phyloP scores from a whole-genome alignment of 805 yeast genomes.

The Candida alai region DNA sequence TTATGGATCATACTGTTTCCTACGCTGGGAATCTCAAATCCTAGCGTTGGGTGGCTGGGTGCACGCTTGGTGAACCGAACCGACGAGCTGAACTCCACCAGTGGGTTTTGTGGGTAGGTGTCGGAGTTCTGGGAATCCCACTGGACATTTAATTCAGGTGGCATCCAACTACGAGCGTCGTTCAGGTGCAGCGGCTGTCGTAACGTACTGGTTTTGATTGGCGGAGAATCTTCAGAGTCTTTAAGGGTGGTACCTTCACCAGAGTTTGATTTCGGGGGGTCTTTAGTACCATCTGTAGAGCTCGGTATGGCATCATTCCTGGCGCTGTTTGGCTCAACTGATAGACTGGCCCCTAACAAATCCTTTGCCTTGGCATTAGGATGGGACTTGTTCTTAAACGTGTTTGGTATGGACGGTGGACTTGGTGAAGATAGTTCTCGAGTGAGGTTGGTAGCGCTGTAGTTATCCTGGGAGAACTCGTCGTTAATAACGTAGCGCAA shows the following conservation, averaged over 20 bases:
- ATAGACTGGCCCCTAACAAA: constrained; percentile 18
- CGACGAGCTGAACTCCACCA: constrained; percentile 14
- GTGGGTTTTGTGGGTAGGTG: background rate
- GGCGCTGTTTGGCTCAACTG: too few species aligned
- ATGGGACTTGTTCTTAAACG: constrained; percentile 42
- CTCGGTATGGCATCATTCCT: too few species aligned
- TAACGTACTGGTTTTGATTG: constrained; percentile 25
- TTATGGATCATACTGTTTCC: constrained; percentile 33
- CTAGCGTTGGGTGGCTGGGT: constrained; percentile 8
- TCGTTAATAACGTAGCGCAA: constrained; percentile 31
- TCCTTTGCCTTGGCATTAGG: constrained; percentile 41
- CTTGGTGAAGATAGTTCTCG: too few species aligned
- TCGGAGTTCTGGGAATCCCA: constrained; percentile 18
- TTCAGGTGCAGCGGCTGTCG: background rate
- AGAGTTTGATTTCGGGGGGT: too few species aligned
- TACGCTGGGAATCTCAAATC: constrained; percentile 2
- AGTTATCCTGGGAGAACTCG: too few species aligned
- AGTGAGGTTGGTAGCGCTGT: too few species aligned
- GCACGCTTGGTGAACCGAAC: constrained; percentile 22
- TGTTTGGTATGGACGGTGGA: constrained; percentile 36
- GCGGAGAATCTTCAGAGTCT: constrained; percentile 8
- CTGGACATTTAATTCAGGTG: constrained; percentile 31
- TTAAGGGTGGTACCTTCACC: too few species aligned
- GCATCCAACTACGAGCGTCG: constrained; percentile 43
- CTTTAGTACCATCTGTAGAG: too few species aligned